Base-by-base conservation (phyloP, 345 rosid genomes). In the Rhodamnia argentea region DNA sequence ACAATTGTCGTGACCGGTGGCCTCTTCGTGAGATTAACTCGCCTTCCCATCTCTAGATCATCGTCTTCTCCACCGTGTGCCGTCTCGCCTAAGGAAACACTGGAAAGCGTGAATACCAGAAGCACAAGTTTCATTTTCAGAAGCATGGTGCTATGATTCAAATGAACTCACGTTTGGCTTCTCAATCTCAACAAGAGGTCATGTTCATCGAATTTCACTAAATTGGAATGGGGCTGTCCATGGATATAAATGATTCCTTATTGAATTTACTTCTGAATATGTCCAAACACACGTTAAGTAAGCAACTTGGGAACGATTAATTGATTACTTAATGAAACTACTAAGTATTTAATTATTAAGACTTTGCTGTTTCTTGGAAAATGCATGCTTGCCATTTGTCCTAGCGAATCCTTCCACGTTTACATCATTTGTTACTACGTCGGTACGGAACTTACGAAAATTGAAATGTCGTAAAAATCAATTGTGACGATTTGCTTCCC, bases 91-190 rank as follows among this genome's bases (percentile, higher is more conserved):
- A 29, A 29, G 42, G 75, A 62, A 29, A 62, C 22, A 32, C 75
- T 14, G 75, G 32, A 29, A 0, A 62, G 0, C 75, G 29, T 0
- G 42, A 62, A 15, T 10, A 29, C 23, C 1, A 29, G 23, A 2
- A 64, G 3, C 76, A 29, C 37, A 64, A 64, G 42, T 64, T 64
- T 64, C 76, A 15, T 7, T 62, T 62, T 62, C 4, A 62, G 75
- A 1, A 62, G 75, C 75, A 29, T 27, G 14, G 74, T 14, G 40
- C 40, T 37, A 1, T 60, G 0, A 59, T 26, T n/a, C 7, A n/a
- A n/a, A n/a, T 11, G 15, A 59, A 59, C 8, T 27, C 64, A 26
- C 16, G 6, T 59, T n/a, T 37, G 64, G 32, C 64, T 59, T 59
- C 64, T 59, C 8, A 59, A 13, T 59, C 29, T 59, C 64, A 12